A percentile compares a stretch with the other conserved stretches of the same genome.
Evolutionary conservation across 2,329 filamentous ascomycete species (phyloP).

Genomic region (Fusarium miscanthi): DNA sequence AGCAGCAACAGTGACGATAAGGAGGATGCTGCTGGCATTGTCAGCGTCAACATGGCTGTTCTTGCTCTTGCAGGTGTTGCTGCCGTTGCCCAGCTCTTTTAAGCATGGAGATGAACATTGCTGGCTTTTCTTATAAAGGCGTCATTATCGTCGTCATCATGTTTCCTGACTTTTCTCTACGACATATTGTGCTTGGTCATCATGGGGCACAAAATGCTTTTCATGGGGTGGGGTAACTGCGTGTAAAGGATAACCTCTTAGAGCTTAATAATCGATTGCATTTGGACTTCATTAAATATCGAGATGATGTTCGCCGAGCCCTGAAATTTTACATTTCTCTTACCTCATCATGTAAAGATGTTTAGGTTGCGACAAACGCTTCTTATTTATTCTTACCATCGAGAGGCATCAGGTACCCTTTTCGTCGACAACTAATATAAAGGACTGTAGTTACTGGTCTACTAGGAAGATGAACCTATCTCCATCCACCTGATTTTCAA

Average conservation of each 20-base stretch:
- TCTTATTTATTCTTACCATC: background rate
- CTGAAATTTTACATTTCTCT: background rate
- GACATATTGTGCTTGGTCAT: constrained; percentile 51
- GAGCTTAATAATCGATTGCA: constrained; percentile 59
- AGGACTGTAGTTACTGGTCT: background rate
- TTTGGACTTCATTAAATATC: constrained; percentile 42
- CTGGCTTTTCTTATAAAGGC: constrained; percentile 46
- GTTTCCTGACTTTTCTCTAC: constrained; percentile 51
- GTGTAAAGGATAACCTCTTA: constrained; percentile 51
- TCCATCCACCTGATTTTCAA: background rate
- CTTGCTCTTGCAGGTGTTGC: constrained; percentile 61
- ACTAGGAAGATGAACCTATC: background rate
- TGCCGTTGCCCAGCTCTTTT: constrained; percentile 64
- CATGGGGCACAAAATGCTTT: constrained; percentile 44
- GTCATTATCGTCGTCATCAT: constrained; percentile 51
- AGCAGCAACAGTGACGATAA: constrained; percentile 45
- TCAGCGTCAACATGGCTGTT: constrained; percentile 59
- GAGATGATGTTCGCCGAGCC: background rate
- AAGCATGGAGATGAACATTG: constrained; percentile 50
- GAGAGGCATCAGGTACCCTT: background rate
- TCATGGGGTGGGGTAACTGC: constrained; percentile 43
- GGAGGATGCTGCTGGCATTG: constrained; percentile 57
- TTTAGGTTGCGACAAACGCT: background rate
- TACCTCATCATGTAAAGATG: background rate
- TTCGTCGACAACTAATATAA: background rate